phyloP scores from a whole-genome alignment of 2,329 filamentous ascomycete genomes.

The Pseudodiploospora longispora region DNA sequence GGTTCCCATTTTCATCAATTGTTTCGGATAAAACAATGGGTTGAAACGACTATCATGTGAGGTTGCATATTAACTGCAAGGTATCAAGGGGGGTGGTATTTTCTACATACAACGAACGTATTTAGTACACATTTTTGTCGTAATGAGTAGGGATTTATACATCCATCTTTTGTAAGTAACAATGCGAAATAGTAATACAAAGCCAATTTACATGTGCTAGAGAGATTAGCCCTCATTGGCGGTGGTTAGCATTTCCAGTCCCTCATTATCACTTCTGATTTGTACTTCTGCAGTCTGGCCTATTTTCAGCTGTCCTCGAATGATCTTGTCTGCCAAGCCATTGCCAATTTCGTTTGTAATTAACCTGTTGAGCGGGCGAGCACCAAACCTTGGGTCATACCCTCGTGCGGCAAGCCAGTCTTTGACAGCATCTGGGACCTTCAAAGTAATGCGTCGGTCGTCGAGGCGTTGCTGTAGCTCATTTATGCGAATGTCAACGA shows the following conservation, averaged over 20 bases:
- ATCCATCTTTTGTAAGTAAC: no score
- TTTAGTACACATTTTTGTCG: no score
- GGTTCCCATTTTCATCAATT: no score
- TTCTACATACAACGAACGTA: no score
- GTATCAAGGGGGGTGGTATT: no score
- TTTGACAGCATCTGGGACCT: slow-evolving; percentile 63
- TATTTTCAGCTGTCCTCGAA: slow-evolving; percentile 69
- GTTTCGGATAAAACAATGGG: no score
- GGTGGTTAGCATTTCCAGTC: slow-evolving; percentile 41
- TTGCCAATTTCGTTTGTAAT: slow-evolving; percentile 89
- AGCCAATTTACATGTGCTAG: no score
- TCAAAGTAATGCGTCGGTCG: slow-evolving; percentile 72
- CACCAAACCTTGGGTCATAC: slow-evolving; percentile 87
- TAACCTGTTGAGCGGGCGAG: slow-evolving; percentile 80
- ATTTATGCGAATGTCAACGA: slow-evolving; percentile 82
- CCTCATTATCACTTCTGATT: slow-evolving; percentile 54
- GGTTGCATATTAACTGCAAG: no score
- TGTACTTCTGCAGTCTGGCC: slow-evolving; percentile 66
- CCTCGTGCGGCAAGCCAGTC: slow-evolving; percentile 83
- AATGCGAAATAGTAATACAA: no score
- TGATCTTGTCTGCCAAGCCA: slow-evolving; percentile 82
- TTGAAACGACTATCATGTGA: no score
- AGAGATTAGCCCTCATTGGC: slow-evolving; percentile 6
- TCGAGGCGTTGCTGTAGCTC: slow-evolving; percentile 79
- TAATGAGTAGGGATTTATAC: no score